A percentile compares a stretch with the other conserved stretches of the same genome.
phyloP scores from a whole-genome alignment of 805 yeast species.

The Torulaspora franciscae region DNA sequence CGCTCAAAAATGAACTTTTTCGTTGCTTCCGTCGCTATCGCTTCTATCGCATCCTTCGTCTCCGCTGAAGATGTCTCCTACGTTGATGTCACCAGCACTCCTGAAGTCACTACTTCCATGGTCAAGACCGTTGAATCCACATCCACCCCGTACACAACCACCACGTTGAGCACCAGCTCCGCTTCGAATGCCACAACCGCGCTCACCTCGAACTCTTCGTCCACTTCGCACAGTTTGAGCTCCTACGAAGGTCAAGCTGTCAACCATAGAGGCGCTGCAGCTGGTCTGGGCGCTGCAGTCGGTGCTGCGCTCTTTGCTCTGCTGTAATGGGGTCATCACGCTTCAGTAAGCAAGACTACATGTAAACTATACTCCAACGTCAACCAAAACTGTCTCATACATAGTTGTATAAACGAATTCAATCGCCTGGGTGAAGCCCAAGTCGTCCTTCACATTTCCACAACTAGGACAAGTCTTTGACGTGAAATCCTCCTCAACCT shows the following conservation, averaged over 20 bases:
- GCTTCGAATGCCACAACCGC: constrained; percentile 8
- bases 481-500: too few species aligned
- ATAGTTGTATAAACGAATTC: neutral
- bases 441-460: too few species aligned
- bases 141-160: constrained; percentile 38
- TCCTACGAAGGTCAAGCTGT: constrained; percentile 11
- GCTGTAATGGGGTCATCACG: neutral
- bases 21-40: constrained; percentile 16
- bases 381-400: neutral
- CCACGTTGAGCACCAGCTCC: constrained; percentile 21
- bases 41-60: constrained; percentile 10
- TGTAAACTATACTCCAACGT: constrained; percentile 1
- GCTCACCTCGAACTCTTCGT: constrained; percentile 1
- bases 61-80: constrained; percentile 36
- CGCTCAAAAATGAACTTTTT: constrained; percentile 12
- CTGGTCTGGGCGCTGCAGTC: constrained; percentile 14
- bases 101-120: constrained; percentile 44
- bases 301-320: constrained; percentile 12
- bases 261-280: constrained; percentile 8
- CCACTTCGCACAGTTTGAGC: constrained; percentile 4
- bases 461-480: too few species aligned
- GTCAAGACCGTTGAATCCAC: constrained; percentile 41
- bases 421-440: too few species aligned
- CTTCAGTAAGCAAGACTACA: neutral
- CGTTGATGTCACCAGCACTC: constrained; percentile 49